phyloP scores from a whole-genome alignment of 1,139 yeast species.

The Suhomyces maxii region DNA sequence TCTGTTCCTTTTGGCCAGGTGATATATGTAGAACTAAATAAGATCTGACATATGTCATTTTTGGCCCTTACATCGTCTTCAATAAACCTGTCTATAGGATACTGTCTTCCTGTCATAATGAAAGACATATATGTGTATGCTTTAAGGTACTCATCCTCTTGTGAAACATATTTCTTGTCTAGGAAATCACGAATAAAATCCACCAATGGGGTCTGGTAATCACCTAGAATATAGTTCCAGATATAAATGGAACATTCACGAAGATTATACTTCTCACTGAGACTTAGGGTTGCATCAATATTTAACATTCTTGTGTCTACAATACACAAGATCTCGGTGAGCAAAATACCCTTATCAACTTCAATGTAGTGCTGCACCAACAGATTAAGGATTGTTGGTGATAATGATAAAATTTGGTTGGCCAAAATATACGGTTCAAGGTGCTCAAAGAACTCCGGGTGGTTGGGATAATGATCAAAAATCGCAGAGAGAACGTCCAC shows the following conservation, averaged over 20 bases:
- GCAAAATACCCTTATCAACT: constrained; percentile 40
- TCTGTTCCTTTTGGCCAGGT: constrained; percentile 43
- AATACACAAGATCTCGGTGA: constrained; percentile 67
- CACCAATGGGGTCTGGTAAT: constrained; percentile 65
- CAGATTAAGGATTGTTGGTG: constrained; percentile 62
- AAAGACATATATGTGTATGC: constrained; percentile 66
- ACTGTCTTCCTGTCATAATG: constrained; percentile 73
- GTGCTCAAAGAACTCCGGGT: constrained; percentile 45
- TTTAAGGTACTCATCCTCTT: constrained; percentile 25
- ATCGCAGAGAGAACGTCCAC: constrained; percentile 51
- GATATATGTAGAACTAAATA: constrained; percentile 50
- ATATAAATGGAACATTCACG: constrained; percentile 65
- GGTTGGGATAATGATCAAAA: constrained; percentile 46
- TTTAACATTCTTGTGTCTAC: constrained; percentile 69
- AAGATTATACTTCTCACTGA: constrained; percentile 56
- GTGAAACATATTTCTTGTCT: background rate
- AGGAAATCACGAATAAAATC: constrained; percentile 47
- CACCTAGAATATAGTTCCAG: constrained; percentile 65
- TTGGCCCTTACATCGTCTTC: constrained; percentile 39
- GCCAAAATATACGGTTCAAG: constrained; percentile 54
- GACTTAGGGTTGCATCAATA: constrained; percentile 63
- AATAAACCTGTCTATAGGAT: constrained; percentile 64
- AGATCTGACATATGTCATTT: constrained; percentile 46
- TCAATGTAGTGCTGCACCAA: constrained; percentile 54
- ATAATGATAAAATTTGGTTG: constrained; percentile 46